Base-by-base conservation (phyloP, 441 rosid species). In the Oxalis stricta region DNA sequence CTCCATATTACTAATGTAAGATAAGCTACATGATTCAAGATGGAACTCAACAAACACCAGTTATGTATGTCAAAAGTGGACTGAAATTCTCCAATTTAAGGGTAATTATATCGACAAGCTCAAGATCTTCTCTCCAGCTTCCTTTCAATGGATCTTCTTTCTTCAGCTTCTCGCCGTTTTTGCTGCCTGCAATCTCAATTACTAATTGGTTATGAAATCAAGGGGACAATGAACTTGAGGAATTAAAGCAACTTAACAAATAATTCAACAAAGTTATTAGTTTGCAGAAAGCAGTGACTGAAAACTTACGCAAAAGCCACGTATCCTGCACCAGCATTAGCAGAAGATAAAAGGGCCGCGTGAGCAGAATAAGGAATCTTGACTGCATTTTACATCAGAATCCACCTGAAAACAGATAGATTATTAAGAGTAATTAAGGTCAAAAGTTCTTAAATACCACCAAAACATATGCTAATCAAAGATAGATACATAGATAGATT, bases 321-420 rank as follows among this genome's bases (percentile, higher is more conserved):
- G 73, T 83, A 86, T 67, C 99, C 96, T 29, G 86, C 54, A 31
- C 96, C 87, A 63, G 72, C 79, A 75, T 72, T 80, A 46, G 87
- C 64, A 55, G 85, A 75, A 29, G 99, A 79, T 14, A 75, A 44
- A 50, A 67, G 41, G 38, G 84, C 69, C 7, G 79, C 73, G 59
- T 78, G 95, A 53, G 89, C n/a, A n/a, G n/a, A n/a, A 57, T 18
- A 79, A 3, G 16, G 83, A 63, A 61, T 84, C 94, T 50, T 75
- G 93, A 4, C 77, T 71, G 72, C 64, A 68, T 71, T 80, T 71
- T 48, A 55, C 59, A 38, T 84, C 92, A 37, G 66, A 70, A 49
- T 91, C 94, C 58, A 86, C 96, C 99, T 91, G 67, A 64, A 64
- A 64, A 31, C 21, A 51, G 33, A 41, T 14, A 18, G 28, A 16